Conservation (phyloP, 2,329 filamentous ascomycete genomes). For the Fusarium nodosum region DNA sequence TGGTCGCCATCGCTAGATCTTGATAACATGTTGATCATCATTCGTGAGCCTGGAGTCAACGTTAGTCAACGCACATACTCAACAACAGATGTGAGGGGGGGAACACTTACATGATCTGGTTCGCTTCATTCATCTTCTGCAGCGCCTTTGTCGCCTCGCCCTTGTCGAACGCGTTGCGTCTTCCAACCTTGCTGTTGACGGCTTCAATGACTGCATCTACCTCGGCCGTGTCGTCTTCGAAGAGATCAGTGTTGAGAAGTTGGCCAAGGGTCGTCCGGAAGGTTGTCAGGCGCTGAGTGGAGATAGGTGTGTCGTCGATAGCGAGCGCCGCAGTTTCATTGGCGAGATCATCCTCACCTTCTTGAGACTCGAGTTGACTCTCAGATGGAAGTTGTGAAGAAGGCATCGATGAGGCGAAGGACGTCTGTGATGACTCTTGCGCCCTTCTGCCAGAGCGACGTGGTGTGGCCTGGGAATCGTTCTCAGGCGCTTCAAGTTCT, state of each 20-base stretch:
- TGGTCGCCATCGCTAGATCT: slow-evolving; percentile 65
- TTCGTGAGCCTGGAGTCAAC: slow-evolving; percentile 63
- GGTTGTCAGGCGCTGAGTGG: slow-evolving; percentile 72
- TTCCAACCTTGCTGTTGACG: slow-evolving; percentile 79
- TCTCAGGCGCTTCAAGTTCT: slow-evolving; percentile 61
- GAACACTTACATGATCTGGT: slow-evolving; percentile 88
- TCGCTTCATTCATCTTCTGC: slow-evolving; percentile 82
- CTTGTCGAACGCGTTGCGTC: slow-evolving; percentile 72
- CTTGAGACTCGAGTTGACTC: slow-evolving; percentile 58
- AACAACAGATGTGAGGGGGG: not conserved
- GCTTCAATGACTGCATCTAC: slow-evolving; percentile 80
- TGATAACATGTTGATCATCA: slow-evolving; percentile 75
- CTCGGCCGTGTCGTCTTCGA: slow-evolving; percentile 85
- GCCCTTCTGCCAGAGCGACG: slow-evolving; percentile 59
- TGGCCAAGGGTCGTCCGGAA: slow-evolving; percentile 89
- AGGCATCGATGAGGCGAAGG: slow-evolving; percentile 83
- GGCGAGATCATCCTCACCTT: slow-evolving; percentile 60
- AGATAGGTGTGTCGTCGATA: slow-evolving; percentile 65
- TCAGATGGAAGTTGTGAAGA: slow-evolving; percentile 75
- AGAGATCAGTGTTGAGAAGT: slow-evolving; percentile 84
- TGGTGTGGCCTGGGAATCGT: slow-evolving; percentile 52
- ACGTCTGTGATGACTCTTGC: slow-evolving; percentile 64
- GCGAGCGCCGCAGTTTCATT: slow-evolving; percentile 58
- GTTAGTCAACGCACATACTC: slow-evolving; percentile 39
- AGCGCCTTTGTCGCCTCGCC: slow-evolving; percentile 83